phyloP scores from a whole-genome alignment of 805 yeast species.

The Candida patagonica region DNA sequence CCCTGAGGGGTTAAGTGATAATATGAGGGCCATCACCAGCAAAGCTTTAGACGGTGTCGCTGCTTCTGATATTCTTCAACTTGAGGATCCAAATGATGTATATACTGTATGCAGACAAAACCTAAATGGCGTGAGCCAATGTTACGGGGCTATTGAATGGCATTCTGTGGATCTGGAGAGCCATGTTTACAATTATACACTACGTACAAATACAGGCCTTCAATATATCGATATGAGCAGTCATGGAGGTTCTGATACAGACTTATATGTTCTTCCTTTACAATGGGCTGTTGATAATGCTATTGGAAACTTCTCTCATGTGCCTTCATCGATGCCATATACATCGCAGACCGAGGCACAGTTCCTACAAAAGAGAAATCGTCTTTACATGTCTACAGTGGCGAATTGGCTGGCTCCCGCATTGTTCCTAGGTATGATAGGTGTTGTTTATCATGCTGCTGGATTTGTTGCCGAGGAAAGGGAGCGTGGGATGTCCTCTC shows the following conservation, averaged over 20 bases:
- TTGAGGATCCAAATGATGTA: constrained; percentile 20
- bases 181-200: constrained; percentile 27
- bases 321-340: constrained; percentile 25
- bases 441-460: constrained; percentile 29
- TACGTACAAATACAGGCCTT: constrained; percentile 28
- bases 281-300: constrained; percentile 29
- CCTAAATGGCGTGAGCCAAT: constrained; percentile 25
- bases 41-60: constrained; percentile 26
- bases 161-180: constrained; percentile 20
- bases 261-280: constrained; percentile 25
- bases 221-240: constrained; percentile 20
- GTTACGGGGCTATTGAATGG: constrained; percentile 30
- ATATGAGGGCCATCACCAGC: constrained; percentile 22
- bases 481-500: constrained; percentile 24
- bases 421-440: constrained; percentile 28
- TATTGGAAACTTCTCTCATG: constrained; percentile 20
- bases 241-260: constrained; percentile 23
- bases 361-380: constrained; percentile 20
- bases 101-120: constrained; percentile 23
- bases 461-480: constrained; percentile 28
- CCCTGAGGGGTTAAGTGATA: constrained; percentile 19
- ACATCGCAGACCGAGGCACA: constrained; percentile 22
- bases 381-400: constrained; percentile 21
- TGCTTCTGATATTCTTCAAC: constrained; percentile 17
- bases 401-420: constrained; percentile 28